A percentile compares a stretch with the other conserved stretches of the same genome.
These are phyloP conservation scores for Metschnikowia lachancei DNA, from an alignment of 805 yeast species.

Conservation along the genomic window DNA sequence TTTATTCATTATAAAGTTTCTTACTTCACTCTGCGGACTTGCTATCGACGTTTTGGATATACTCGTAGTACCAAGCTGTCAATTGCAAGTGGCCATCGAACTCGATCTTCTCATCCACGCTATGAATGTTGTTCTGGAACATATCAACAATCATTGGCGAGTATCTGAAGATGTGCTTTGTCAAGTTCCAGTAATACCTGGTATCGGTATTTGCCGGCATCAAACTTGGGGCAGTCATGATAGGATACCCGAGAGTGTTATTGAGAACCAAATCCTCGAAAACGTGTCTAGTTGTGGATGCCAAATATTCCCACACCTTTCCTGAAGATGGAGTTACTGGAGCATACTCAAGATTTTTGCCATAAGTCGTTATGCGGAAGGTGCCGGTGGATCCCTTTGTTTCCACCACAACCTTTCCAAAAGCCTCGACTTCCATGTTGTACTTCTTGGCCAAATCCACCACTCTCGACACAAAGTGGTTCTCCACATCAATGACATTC, in stretches of 20 bases:
- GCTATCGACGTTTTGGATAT: conserved; percentile 21
- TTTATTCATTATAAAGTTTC: too few species aligned
- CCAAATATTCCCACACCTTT: conserved; percentile 41
- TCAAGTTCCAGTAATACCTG: conserved; percentile 58
- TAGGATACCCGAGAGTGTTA: conserved; percentile 24
- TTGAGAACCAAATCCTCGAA: conserved; percentile 43
- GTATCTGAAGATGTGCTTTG: conserved; percentile 59
- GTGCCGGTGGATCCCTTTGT: conserved; percentile 5
- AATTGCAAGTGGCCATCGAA: conserved; percentile 59
- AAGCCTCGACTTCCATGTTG: conserved; percentile 14
- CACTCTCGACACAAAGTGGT: conserved; percentile 31
- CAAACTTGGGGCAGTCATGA: conserved; percentile 54
- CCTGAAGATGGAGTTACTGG: conserved; percentile 24
- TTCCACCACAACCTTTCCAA: conserved; percentile 11
- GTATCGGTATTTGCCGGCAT: conserved; percentile 76
- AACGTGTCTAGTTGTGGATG: conserved; percentile 46
- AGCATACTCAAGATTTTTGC: conserved; percentile 13
- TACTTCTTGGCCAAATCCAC: conserved; percentile 18
- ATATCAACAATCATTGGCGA: conserved; percentile 42
- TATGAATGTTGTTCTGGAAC: conserved; percentile 34
- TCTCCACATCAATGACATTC: conserved; percentile 22
- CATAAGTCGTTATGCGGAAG: conserved; percentile 8
- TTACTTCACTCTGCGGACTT: conserved; percentile 3
- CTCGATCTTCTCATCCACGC: conserved; percentile 56
- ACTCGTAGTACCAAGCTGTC: conserved; percentile 48